Base-by-base conservation (phyloP, 352 stramenopile species). In the Aphanomyces stellatus region DNA sequence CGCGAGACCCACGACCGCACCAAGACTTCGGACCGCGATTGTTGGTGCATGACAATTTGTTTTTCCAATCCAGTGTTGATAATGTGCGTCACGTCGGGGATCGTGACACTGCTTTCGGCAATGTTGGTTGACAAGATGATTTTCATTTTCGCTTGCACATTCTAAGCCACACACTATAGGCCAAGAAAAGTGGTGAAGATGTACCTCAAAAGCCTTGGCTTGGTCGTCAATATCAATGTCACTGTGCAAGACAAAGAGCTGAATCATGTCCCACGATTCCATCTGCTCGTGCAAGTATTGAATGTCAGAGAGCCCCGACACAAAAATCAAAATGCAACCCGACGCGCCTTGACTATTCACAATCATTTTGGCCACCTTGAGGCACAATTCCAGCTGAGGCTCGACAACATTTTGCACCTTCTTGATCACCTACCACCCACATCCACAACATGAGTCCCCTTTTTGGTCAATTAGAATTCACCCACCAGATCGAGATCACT, bases 101-200 rank as follows among this genome's bases (percentile, higher is more conserved):
- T 97, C 2, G 96, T 99, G 4, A 99, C 85, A 48, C 90, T 98
- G 57, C 92, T 98, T 71, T 99, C 96, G 3, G 95, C 95, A 69
- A 99, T 97, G 69, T 98, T 99, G 0, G 96, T 99, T 15, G 91
- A 87, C 64, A 98, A 78, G 51, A 98, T 94, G n/a, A 98, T 89
- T 72, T 98, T 98, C 4, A 80, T 87, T 7, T 81, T 79, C 43
- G 66, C 69, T 17, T 75, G 64, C 8, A 67, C 60, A 19, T 30
- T 13, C 60, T 67, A 46, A 46, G n/a, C n/a, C 10, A 15, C 22
- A 42, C 30, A 53, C 10, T 30, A 17, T 13, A n/a, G 34, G 25
- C 22, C 25, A 35, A 51, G n/a, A 63, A 19, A 62, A 24, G 4
- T 43, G 25, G 31, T 13, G 13, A 22, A 15, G 25, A 30, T 1